These are phyloP conservation scores for Mycena olivaceomarginata DNA, from an alignment of 768 basidiomycete species.

Conservation along the genomic window DNA sequence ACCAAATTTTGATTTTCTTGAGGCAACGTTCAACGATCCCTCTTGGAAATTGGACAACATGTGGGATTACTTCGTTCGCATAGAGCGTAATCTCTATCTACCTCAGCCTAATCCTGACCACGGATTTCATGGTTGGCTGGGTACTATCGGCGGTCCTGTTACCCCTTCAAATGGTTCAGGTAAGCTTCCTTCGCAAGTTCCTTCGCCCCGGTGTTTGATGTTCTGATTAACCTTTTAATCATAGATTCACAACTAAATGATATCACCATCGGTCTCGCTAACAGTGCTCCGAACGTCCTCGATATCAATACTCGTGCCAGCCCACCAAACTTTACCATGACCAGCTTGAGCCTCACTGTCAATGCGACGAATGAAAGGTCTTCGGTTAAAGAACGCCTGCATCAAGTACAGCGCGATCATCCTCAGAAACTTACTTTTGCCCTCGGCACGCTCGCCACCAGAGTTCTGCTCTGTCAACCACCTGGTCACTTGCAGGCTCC, in stretches of 20 bases:
- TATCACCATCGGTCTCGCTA: constrained; percentile 24
- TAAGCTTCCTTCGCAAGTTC: too few relatives aligned
- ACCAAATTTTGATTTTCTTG: constrained; percentile 28
- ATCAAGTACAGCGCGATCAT: constrained; percentile 27
- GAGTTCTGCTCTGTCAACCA: constrained; percentile 23
- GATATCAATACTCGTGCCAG: constrained; percentile 23
- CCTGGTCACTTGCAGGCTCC: constrained; percentile 3
- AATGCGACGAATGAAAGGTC: constrained; percentile 29
- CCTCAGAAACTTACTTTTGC: constrained; percentile 24
- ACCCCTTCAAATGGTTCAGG: background rate
- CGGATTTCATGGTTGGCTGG: constrained; percentile 32
- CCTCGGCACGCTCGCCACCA: constrained; percentile 23
- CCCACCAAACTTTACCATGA: constrained; percentile 22
- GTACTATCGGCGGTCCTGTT: constrained; percentile 30
- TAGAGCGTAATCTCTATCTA: background rate
- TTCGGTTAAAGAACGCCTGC: constrained; percentile 32
- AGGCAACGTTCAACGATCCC: constrained; percentile 32
- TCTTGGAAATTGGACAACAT: constrained; percentile 26
- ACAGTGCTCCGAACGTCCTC: constrained; percentile 19
- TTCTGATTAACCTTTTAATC: constrained; percentile 18
- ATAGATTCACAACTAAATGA: constrained; percentile 23
- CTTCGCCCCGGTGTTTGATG: too few relatives aligned
- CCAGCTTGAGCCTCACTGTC: constrained; percentile 19
- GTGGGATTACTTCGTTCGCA: constrained; percentile 30
- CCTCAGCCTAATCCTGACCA: constrained; percentile 29